Base-by-base conservation (phyloP, 2,329 filamentous ascomycete genomes). In the Monosporascus sp. region DNA sequence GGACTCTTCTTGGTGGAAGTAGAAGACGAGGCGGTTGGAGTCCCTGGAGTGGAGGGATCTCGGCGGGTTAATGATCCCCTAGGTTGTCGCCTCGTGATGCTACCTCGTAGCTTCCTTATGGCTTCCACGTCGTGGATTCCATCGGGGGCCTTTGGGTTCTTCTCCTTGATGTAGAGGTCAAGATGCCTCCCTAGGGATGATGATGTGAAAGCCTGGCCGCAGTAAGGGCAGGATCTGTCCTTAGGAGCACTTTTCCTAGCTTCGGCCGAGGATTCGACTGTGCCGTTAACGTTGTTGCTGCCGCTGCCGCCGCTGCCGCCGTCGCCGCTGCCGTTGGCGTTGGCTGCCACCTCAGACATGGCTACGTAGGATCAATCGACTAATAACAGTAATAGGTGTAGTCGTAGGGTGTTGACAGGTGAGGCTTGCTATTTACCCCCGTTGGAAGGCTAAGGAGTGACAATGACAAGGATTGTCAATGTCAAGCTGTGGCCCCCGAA, bases 111-210 rank as follows among this genome's bases (percentile, higher is more conserved):
- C 71, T 88, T 90, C 61, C 83, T 82, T 64, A 97, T 97, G 70
- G 90, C 90, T 7, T 93, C 90, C 54, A 97, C 90, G 74, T 96
- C 81, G 72, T 97, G 93, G 46, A 96, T 75, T 49, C 92, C 92
- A 72, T 97, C 93, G 7, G 88, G 76, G 1, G 86, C 81, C 71
- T 92, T 94, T 1, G 93, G 91, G 69, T 97, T 97, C 75, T 91
- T 95, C 55, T 91, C 87, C 67, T 91, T 92, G 65, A 97, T 92
- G 71, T 95, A 97, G 40, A 96, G 83, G 69, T 97, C 93, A 61
- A 97, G 85, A 72, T 97, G 93, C 46, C 93, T 87, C 49, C 93
- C 93, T 51, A 97, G 83, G 2, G 91, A 96, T 17, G 91, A 96
- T 1, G 92, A 97, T 17, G 93, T 97, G 68, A 97, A 97, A 7